Base-by-base conservation (phyloP, 1,284 basidiomycete genomes). In the Rhodotorula sp. region DNA sequence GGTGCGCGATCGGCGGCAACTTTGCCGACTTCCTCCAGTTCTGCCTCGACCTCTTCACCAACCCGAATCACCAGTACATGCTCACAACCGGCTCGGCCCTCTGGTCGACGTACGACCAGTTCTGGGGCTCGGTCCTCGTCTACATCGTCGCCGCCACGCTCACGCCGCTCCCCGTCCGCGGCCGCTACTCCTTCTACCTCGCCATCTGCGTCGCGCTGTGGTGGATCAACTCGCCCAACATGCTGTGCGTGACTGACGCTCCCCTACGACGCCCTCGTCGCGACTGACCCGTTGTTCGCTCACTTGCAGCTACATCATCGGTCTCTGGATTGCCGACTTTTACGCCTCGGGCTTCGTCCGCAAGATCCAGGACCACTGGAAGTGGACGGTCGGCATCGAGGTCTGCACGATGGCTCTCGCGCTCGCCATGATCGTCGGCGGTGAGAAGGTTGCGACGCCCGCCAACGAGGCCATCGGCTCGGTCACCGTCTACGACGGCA, bases 41-140 rank as follows among this genome's bases (percentile, higher is more conserved):
- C 73, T 71, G 77, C 63, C 78, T 82, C 56, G 79, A 81, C 67
- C 69, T 82, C 62, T 80, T 81, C 64, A 82, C 81, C 49, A 81
- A 82, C 72, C 66, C 72, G 21, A 81, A 82, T 73, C 81, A 82
- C 67, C 77, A 80, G 70, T 81, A 81, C 75, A 82, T 82, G 79
- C 79, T 82, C 64, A 77, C 76, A 61, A 76, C 80, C 58, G 80
- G 80, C n/a, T 81, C 81, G 55, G 81, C 81, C 61, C 77, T 82
- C 9, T 82, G 82, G 81, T 80, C 82, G 21, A 82, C 81, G 7
- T 82, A 81, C 71, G 80, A 82, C 58, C 82, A 82, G 74, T 80
- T 83, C 65, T 83, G 82, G 82, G 82, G 82, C 19, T 82, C 81
- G 66, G 78, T 82, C 58, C 78, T 81, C 64, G 81, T 81, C 66